Conservation (phyloP, 192 early-diverging fungal genomes). For the Gryganskiella cystojenkinii region DNA sequence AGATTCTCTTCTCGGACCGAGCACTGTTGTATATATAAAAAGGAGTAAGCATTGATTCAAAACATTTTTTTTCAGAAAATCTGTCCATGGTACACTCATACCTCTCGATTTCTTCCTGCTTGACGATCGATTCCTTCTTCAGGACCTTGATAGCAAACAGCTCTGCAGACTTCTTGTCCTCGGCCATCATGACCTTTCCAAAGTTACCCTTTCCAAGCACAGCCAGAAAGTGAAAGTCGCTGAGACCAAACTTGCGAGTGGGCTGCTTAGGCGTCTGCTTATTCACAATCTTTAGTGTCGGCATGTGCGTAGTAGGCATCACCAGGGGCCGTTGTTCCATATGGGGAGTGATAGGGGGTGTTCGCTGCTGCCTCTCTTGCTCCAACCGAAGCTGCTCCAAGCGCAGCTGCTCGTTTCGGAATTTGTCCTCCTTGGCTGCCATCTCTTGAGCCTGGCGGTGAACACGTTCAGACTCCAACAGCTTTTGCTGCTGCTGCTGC, state of each 20-base stretch:
- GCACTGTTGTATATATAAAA: slow-evolving; percentile 58
- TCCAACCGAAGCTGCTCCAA: slow-evolving; percentile 46
- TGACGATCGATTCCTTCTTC: slow-evolving; percentile 97
- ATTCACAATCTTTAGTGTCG: slow-evolving; percentile 46
- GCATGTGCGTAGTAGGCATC: slow-evolving; percentile 34
- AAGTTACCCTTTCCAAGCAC: slow-evolving; percentile 99
- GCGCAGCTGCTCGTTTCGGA: slow-evolving; percentile 36
- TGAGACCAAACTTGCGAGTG: slow-evolving; percentile 74
- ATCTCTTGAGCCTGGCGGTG: slow-evolving; percentile 8
- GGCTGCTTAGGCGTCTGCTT: slow-evolving; percentile 41
- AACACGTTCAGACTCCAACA: slow-evolving; percentile 23
- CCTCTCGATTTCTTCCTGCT: slow-evolving; percentile 81
- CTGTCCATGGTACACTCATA: neutral
- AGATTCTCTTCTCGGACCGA: slow-evolving; percentile 94
- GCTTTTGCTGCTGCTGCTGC: slow-evolving; percentile 20
- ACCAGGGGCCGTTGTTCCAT: slow-evolving; percentile 31
- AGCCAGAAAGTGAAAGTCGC: slow-evolving; percentile 94
- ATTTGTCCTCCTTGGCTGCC: slow-evolving; percentile 22
- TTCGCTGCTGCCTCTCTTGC: slow-evolving; percentile 37
- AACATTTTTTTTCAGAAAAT: too few relatives aligned
- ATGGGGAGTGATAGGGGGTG: slow-evolving; percentile 8
- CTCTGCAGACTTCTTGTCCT: slow-evolving; percentile 82
- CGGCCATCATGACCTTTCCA: slow-evolving; percentile 98
- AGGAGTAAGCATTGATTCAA: neutral
- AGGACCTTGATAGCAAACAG: slow-evolving; percentile 97